Evolutionary conservation across 2,329 filamentous ascomycete genomes (phyloP).

Genomic region (Catunica adiposa): DNA sequence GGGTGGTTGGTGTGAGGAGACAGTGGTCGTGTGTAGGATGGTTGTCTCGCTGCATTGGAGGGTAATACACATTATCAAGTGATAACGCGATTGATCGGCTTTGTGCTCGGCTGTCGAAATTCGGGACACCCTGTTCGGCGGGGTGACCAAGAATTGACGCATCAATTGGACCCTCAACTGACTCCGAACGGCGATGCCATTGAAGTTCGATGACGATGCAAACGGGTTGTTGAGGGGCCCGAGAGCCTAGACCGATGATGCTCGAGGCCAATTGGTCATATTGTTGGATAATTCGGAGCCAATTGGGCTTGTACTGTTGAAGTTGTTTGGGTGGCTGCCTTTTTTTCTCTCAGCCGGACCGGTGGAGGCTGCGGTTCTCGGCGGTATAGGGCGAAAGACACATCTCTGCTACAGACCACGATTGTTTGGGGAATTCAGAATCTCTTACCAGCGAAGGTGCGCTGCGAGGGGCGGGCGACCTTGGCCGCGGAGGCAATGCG

Average conservation of each 20-base stretch:
- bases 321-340: background rate
- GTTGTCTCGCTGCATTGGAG: background rate
- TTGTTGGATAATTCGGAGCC: slow-evolving; percentile 1
- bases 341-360: background rate
- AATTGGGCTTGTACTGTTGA: slow-evolving; percentile 7
- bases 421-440: slow-evolving; percentile 9
- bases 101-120: slow-evolving; percentile 5
- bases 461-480: slow-evolving; percentile 15
- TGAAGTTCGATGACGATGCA: background rate
- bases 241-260: background rate
- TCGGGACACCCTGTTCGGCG: slow-evolving; percentile 12
- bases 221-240: background rate
- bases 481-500: slow-evolving; percentile 15
- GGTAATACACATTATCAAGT: background rate
- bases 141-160: slow-evolving; percentile 5
- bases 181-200: slow-evolving; percentile 5
- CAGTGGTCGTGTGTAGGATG: slow-evolving; percentile 7
- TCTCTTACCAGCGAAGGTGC: slow-evolving; percentile 15
- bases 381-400: background rate
- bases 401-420: slow-evolving; percentile 8
- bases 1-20: background rate
- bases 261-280: slow-evolving; percentile 10
- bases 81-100: background rate
- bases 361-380: slow-evolving; percentile 5
- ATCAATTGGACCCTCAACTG: slow-evolving; percentile 5